phyloP scores from a whole-genome alignment of 768 basidiomycete genomes.

The Cystoderma amianthinum region DNA sequence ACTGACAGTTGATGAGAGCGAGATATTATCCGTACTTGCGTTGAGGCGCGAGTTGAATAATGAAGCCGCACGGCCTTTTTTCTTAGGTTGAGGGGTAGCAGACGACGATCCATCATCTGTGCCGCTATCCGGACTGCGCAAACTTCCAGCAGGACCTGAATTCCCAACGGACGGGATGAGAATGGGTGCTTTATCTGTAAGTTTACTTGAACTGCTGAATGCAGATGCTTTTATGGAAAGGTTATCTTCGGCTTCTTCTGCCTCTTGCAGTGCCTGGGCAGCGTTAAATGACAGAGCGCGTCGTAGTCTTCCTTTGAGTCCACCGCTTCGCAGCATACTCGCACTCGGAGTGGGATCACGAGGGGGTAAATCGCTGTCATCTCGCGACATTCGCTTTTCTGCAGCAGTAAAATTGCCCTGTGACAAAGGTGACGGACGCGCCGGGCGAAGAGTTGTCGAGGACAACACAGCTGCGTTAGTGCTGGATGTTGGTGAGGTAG shows the following conservation, averaged over 20 bases:
- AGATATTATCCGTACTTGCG: constrained; percentile 89
- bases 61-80: constrained; percentile 61
- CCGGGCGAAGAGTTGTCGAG: constrained; percentile 28
- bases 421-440: constrained; percentile 62
- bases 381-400: constrained; percentile 73
- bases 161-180: constrained; percentile 17
- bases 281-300: constrained; percentile 65
- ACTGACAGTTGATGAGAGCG: constrained; percentile 81
- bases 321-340: constrained; percentile 45
- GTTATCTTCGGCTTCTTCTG: constrained; percentile 42
- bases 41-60: constrained; percentile 86
- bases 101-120: constrained; percentile 27
- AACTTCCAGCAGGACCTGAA: constrained; percentile 9
- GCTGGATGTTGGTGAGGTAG: constrained; percentile 22
- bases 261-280: constrained; percentile 41
- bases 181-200: constrained; percentile 20
- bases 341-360: constrained; percentile 35
- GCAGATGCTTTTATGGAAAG: constrained; percentile 10
- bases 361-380: constrained; percentile 64
- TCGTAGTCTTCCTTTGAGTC: constrained; percentile 72
- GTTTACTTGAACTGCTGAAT: constrained; percentile 17
- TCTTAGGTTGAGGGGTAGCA: constrained; percentile 48
- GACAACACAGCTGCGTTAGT: constrained; percentile 15
- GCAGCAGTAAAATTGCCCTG: constrained; percentile 56
- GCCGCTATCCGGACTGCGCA: constrained; percentile 15